Evolutionary conservation across 2,329 filamentous ascomycete species (phyloP), one percentile per base, ranked within the genome.

Genomic region (Fusarium scirpi): DNA sequence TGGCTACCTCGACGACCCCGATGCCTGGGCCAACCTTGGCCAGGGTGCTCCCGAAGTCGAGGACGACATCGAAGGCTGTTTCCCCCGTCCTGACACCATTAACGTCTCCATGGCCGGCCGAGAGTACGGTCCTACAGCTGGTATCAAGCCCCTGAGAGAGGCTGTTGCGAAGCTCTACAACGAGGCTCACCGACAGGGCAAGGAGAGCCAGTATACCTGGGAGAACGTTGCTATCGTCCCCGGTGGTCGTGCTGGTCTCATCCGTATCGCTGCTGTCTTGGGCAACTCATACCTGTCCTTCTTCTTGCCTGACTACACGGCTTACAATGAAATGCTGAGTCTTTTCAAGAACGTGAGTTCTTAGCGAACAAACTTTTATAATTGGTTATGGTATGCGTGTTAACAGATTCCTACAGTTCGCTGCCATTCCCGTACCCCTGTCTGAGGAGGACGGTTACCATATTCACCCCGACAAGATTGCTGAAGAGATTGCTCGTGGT

Each of bases 141-240:
- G 95, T 76, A 98, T 98, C 85, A 95, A 94, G 83, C 91, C 93
- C 27, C 85, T 98, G 71, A 88, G 95, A 74, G 92, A 94, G 77
- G 95, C 95, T 20, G 94, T 98, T 46, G 95, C 95, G 62, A 90
- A 90, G 64, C 87, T 98, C 67, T 98, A 98, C 87, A 98, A 98
- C 77, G 92, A 91, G 80, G 92, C 95, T 80, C 95, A 98, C 77
- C 90, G 95, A 70, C 84, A 95, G 82, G 94, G 92, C 77, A 97
- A 96, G 84, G 86, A 90, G 13, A 95, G 92, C 81, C 87, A 97
- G 82, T 98, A 98, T 80, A 97, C 93, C 8, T 98, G 93, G 92
- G 95, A 98, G 85, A 98, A 98, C 80, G 95, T 98, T 20, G 94
- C 93, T 79, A 97, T 98, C 79, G 95, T 98, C 6, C 95, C 95